phyloP scores from a whole-genome alignment of 2,329 filamentous ascomycete genomes.

The Colletotrichum endophyticum region DNA sequence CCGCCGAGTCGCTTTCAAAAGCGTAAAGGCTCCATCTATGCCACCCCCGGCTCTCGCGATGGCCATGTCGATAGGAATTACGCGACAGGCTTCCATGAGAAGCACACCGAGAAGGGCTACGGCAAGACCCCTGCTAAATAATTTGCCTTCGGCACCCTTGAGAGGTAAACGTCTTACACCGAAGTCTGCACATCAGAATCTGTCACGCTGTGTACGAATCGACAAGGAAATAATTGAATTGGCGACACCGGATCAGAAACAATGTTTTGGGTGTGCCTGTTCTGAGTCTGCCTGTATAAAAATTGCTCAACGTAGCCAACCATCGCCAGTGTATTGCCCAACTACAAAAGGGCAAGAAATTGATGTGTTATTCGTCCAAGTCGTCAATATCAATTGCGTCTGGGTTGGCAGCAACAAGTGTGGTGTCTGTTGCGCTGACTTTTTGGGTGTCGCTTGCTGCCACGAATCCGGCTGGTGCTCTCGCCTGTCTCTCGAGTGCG shows the following conservation, averaged over 20 bases:
- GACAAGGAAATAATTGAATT: not conserved
- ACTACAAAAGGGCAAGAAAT: not conserved
- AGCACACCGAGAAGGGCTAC: conserved; percentile 57
- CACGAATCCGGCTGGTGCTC: conserved; percentile 89
- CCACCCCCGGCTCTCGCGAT: conserved; percentile 68
- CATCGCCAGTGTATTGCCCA: not conserved
- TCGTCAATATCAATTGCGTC: conserved; percentile 85
- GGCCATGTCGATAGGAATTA: conserved; percentile 67
- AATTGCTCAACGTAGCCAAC: conserved; percentile 2
- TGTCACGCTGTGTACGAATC: not conserved
- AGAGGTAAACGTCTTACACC: not conserved
- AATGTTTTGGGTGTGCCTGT: not conserved
- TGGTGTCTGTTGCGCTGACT: conserved; percentile 47
- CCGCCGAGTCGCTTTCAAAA: conserved; percentile 73
- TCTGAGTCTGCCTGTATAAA: conserved; percentile 1
- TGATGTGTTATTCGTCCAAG: conserved; percentile 62
- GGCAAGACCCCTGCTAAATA: conserved; percentile 32
- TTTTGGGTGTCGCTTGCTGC: conserved; percentile 79
- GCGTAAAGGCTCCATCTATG: conserved; percentile 71
- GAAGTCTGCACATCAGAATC: not conserved
- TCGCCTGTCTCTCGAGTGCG: conserved; percentile 84
- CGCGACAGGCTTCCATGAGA: conserved; percentile 65
- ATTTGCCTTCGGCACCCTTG: not conserved
- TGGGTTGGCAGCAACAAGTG: conserved; percentile 68
- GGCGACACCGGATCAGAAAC: not conserved